These are phyloP conservation scores for Delonix regia DNA, from an alignment of 306 rosid species.

Conservation along the genomic window DNA sequence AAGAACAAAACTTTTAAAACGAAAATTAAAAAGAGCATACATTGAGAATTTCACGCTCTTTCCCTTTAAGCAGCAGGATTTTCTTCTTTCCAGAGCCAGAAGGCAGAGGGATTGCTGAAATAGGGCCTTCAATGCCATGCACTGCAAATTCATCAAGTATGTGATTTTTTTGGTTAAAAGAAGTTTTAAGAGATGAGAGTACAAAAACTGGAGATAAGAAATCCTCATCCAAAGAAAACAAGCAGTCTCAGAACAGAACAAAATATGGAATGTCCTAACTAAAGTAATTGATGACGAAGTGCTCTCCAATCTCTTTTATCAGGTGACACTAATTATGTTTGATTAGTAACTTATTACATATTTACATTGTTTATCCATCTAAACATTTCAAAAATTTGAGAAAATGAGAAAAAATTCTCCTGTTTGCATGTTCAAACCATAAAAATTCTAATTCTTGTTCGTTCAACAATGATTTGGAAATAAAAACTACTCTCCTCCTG, in stretches of 20 bases:
- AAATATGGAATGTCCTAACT: background rate
- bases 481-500: background rate
- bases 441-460: too few relatives aligned
- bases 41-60: conserved; percentile 66
- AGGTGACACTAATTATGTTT: conserved; percentile 10
- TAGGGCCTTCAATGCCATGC: conserved; percentile 64
- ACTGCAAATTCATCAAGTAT: conserved; percentile 42
- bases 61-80: conserved; percentile 83
- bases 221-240: background rate
- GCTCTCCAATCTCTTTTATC: conserved; percentile 4
- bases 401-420: background rate
- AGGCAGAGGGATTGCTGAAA: conserved; percentile 67
- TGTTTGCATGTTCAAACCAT: too few relatives aligned
- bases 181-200: background rate
- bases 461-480: background rate
- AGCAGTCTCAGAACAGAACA: background rate
- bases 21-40: conserved; percentile 44
- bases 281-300: background rate
- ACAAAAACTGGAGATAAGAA: background rate
- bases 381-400: conserved; percentile 6
- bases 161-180: background rate
- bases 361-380: conserved; percentile 13
- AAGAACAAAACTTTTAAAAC: background rate
- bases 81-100: conserved; percentile 84
- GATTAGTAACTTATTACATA: background rate